Conservation (phyloP, 176 grass and related monocot genomes). For the Puya raimondii region DNA sequence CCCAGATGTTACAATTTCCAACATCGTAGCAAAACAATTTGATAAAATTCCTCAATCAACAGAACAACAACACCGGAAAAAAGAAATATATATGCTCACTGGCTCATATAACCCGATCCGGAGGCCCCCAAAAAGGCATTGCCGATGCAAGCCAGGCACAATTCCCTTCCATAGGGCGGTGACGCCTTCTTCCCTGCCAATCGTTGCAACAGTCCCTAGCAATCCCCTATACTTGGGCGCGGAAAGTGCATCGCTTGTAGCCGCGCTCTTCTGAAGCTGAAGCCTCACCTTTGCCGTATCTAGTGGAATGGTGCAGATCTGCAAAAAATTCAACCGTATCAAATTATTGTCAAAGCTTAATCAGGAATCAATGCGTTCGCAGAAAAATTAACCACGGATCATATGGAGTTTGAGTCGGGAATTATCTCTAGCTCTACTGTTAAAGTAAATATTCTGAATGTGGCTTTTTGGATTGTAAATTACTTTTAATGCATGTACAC, state of each 20-base stretch:
- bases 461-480: background rate
- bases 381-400: too few relatives aligned
- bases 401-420: background rate
- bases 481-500: too few relatives aligned
- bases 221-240: conserved; percentile 71
- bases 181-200: conserved; percentile 64
- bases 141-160: conserved; percentile 70
- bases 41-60: background rate
- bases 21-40: background rate
- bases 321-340: background rate
- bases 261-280: conserved; percentile 73
- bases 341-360: background rate
- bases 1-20: background rate
- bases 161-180: conserved; percentile 91
- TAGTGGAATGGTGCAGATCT: conserved; percentile 78
- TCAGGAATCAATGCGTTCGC: background rate
- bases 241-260: background rate
- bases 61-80: background rate
- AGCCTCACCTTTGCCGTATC: conserved; percentile 97
- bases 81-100: conserved; percentile 7
- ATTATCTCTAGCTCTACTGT: background rate
- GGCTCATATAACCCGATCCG: conserved; percentile 82
- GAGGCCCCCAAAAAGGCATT: conserved; percentile 87
- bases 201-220: conserved; percentile 76
- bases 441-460: background rate